These are phyloP conservation scores for Pleurozium schreberi DNA, from an alignment of 225 moss, liverwort and hornwort species.

Conservation along the genomic window DNA sequence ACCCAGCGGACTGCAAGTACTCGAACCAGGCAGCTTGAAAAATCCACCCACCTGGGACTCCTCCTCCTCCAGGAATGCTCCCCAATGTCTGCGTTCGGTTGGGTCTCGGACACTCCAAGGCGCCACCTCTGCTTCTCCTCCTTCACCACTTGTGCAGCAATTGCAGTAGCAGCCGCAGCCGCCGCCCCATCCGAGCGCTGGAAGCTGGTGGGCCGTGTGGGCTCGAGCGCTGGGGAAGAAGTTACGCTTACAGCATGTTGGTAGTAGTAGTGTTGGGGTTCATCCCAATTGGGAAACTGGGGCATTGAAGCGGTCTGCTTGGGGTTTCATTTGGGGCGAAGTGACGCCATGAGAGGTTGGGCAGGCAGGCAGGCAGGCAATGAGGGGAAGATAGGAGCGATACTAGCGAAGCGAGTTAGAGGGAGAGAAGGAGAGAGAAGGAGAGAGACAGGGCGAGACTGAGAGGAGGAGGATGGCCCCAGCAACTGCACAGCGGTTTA, in stretches of 20 bases:
- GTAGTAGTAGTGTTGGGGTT: neutral
- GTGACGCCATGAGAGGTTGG: neutral
- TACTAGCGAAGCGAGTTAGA: too few species aligned
- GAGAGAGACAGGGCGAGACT: neutral
- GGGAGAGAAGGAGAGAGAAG: too few species aligned
- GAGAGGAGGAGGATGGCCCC: conserved; percentile 20
- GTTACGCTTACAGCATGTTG: neutral
- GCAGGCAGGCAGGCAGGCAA: neutral
- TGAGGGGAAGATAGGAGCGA: neutral
- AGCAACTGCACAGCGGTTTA: conserved; percentile 25
- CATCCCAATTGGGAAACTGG: neutral
- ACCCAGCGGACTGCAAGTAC: neutral
- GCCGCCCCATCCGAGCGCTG: neutral
- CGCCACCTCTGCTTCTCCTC: neutral
- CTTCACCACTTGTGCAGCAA: neutral
- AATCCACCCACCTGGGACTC: neutral
- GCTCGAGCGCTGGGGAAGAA: neutral
- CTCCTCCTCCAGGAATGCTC: neutral
- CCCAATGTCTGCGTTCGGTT: neutral
- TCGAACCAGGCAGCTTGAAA: neutral
- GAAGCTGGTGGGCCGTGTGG: neutral
- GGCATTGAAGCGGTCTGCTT: neutral
- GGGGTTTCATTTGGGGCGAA: neutral
- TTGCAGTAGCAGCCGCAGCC: neutral
- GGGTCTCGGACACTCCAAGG: neutral